Base-by-base conservation (phyloP, 163 green algal species). In the Scenedesmus sp. region DNA sequence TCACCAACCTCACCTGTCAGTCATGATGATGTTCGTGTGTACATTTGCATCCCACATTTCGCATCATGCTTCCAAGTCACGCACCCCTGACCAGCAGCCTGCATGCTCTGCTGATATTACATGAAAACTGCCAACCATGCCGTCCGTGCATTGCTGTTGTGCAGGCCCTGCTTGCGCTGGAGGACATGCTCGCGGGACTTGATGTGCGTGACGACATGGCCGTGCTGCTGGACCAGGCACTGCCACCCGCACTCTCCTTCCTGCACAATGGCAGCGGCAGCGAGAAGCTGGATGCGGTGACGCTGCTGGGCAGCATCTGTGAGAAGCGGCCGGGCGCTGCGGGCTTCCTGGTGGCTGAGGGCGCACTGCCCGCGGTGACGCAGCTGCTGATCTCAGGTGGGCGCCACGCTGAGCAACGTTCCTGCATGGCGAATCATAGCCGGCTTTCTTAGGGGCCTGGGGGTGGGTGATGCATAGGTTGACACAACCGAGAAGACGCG, bases 171-270 rank as follows among this genome's bases (percentile, higher is more conserved):
- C 13, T 40, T 26, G 80, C 42, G 42, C 88, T 92, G n/a, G 88
- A 88, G 40, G 88, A 59, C 30, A n/a, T 83, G 68, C 46, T 88
- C 30, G 81, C 81, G 10, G 88, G 90, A 18, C 37, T 92, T 40
- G 81, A 94, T 33, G 59, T 91, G 9, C 59, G 85, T 4, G 89
- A 94, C 44, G 92, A 94, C 84, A 86, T 90, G 89, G 89, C 86
- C 10, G 92, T 94, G 72, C 44, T 94, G 43, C 81, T 93, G 89
- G 92, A 94, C 83, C 89, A 93, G 88, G 90, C 89, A 1, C 79
- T 94, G 16, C 20, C 20, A 7, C 89, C 92, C 2, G 73, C 87
- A 37, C 81, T 94, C 16, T 46, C 22, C 20, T 79, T 92, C 61
- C 49, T 91, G 72, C 53, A 81, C 13, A 81, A 68, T 37, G 85